Conservation (phyloP, 305 asterid genomes). For the Fraxinus latifolia region DNA sequence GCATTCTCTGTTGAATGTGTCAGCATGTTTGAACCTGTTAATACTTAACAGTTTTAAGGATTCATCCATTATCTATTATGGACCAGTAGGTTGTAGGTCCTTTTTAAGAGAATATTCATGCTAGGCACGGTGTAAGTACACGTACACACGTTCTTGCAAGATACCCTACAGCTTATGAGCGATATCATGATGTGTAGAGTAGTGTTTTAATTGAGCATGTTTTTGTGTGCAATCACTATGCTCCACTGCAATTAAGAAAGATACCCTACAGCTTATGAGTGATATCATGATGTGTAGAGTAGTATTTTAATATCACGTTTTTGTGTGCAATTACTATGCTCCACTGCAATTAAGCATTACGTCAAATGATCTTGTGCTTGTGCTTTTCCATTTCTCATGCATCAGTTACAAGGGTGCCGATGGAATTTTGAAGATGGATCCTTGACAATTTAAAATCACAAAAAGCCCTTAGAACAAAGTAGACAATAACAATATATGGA, state of each 20-base stretch:
- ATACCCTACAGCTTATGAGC: neutral
- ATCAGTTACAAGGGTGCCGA: neutral
- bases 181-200: neutral
- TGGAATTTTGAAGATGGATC: neutral
- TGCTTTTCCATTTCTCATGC: neutral
- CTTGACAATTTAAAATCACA: neutral
- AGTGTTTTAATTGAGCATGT: neutral
- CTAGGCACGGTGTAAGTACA: neutral
- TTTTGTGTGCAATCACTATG: neutral
- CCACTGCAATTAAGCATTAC: neutral
- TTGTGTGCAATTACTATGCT: neutral
- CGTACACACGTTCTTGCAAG: neutral
- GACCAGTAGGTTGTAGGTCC: neutral
- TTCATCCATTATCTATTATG: slow-evolving; percentile 3
- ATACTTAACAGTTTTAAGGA: neutral
- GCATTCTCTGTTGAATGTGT: neutral
- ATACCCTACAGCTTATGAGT: neutral
- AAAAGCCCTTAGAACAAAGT: neutral
- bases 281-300: neutral
- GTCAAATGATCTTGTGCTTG: neutral
- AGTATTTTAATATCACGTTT: neutral
- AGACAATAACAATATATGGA: slow-evolving; percentile 1
- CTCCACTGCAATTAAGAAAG: neutral
- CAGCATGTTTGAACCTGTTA: neutral
- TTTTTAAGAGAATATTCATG: neutral